Base-by-base conservation (phyloP, 148 eudicot genomes). In the Rhododendron simsii region DNA sequence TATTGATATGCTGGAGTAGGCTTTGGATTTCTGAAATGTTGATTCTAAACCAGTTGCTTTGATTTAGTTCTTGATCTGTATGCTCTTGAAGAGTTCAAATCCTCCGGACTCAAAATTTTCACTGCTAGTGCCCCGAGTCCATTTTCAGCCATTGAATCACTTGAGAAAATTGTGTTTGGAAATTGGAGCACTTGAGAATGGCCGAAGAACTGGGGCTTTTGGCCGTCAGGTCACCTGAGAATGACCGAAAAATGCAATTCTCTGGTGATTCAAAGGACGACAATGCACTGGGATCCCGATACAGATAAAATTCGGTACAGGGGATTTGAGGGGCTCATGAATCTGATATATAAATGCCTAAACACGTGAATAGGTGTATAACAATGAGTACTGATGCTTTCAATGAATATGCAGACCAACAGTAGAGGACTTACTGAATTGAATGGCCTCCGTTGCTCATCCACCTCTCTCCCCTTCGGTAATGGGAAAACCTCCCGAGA, bases 391-490 rank as follows among this genome's bases (percentile, higher is more conserved):
- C 23, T 81, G 21, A 78, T 61, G 35, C 47, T 20, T 77, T 37
- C 0, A 39, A 21, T 75, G 33, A 35, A 55, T 39, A 16, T 84
- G 87, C 92, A 96, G 99, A 94, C 88, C 39, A 91, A 89, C 84
- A 91, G 89, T 86, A 94, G 92, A 89, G 98, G 98, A 79, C 93
- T 96, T 87, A 92, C 96, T 1, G 99, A 96, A 3, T 94, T 92
- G 35, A 30, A 95, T 10, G 99, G 98, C 23, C 93, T 96, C 69
- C 92, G 92, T 86, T 86, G 88, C 81, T 87, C 95, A 23, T 89
- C 94, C 3, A 74, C 90, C 33, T 78, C 90, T 21, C 89, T 94
- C 82, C 93, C 98, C 12, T 92, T 92, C 57, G 92, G 81, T 86
- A 67, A 67, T 4, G 94, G 93, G 80, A 96, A 47, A 88, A 28